Evolutionary conservation across 306 rosid species (phyloP), one percentile per base, ranked within the genome.

Genomic region (Inga leiocalycina): DNA sequence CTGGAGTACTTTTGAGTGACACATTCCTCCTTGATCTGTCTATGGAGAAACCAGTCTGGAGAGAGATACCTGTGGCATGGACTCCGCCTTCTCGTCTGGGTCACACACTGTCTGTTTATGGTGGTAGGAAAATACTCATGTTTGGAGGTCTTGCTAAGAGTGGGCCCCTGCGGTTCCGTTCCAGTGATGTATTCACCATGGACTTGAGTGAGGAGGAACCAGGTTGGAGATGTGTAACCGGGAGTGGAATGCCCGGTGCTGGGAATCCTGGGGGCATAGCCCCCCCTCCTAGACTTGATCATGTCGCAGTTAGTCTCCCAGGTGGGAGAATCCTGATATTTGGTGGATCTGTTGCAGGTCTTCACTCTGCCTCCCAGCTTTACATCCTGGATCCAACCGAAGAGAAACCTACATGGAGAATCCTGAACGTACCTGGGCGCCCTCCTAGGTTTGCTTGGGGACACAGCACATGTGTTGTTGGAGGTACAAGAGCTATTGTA

Each of bases 371-470:
- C 43, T 97, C 99, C 37, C 99, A 97, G 85, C 99, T 97, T 80
- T 97, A 92, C 87, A 91, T 97, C 77, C 89, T 97, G 71, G 99
- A 97, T 77, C 99, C 99, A 49, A 92, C 98, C 0, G 98, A 97
- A 66, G 99, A 94, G 88, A 97, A 97, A 86, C 99, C 99, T 74
- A 94, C 99, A 9, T 97, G 99, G 99, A 94, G 99, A 83, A 85
- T 97, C 86, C 83, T 97, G 66, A 97, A 97, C 39, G 98, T 97
- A 41, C 98, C 99, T 0, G 98, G 99, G 27, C 87, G 91, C 71
- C 99, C 99, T 82, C 98, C 99, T 0, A 90, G 99, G 56, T 97
- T 97, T 66, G 99, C 99, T 81, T 97, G 99, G 99, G 99, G 99
- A 75, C 99, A 97, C 78, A 97, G 99, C 83, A 94, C 99, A 24